Percentiles rank a stretch among this genome's conserved stretches.
These are phyloP conservation scores for Clavaria fumosa DNA, from an alignment of 768 basidiomycete genomes.

Conservation along the genomic window DNA sequence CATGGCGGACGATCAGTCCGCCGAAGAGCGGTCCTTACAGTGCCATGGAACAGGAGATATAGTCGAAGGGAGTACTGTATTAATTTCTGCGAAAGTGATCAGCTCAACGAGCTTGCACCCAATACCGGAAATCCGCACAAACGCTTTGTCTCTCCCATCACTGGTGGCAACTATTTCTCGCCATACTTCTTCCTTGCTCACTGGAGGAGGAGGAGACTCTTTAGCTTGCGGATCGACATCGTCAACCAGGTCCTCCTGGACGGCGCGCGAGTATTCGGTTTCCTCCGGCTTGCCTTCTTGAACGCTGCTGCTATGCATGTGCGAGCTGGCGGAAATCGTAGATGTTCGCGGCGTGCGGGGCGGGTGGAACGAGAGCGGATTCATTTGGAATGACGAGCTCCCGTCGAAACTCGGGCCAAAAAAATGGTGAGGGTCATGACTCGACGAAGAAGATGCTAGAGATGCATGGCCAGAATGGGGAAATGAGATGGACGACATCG, in stretches of 20 bases:
- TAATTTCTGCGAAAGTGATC: slow-evolving; percentile 42
- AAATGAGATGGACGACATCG: slow-evolving; percentile 58
- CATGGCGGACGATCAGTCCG: slow-evolving; percentile 30
- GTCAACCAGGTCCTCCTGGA: slow-evolving; percentile 29
- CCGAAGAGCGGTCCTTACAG: slow-evolving; percentile 32
- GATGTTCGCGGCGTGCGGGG: slow-evolving; percentile 61
- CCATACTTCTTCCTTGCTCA: slow-evolving; percentile 59
- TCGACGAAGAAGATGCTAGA: slow-evolving; percentile 25
- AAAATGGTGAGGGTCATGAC: slow-evolving; percentile 32
- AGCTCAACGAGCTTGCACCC: no score
- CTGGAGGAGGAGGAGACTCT: slow-evolving; percentile 27
- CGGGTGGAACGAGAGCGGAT: slow-evolving; percentile 64
- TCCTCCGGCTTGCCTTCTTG: slow-evolving; percentile 32
- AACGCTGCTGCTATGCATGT: slow-evolving; percentile 24
- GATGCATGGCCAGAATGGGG: slow-evolving; percentile 26
- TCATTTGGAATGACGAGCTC: slow-evolving; percentile 59
- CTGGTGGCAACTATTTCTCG: slow-evolving; percentile 65
- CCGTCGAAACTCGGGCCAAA: slow-evolving; percentile 47
- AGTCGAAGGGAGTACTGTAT: slow-evolving; percentile 72
- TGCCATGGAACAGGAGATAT: slow-evolving; percentile 54
- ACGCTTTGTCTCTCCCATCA: slow-evolving; percentile 70
- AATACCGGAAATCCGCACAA: slow-evolving; percentile 45
- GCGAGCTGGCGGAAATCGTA: slow-evolving; percentile 22
- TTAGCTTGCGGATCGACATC: slow-evolving; percentile 30
- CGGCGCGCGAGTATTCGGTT: slow-evolving; percentile 20